Evolutionary conservation across 2,329 filamentous ascomycete species (phyloP).

Genomic region (Fusarium sp.): DNA sequence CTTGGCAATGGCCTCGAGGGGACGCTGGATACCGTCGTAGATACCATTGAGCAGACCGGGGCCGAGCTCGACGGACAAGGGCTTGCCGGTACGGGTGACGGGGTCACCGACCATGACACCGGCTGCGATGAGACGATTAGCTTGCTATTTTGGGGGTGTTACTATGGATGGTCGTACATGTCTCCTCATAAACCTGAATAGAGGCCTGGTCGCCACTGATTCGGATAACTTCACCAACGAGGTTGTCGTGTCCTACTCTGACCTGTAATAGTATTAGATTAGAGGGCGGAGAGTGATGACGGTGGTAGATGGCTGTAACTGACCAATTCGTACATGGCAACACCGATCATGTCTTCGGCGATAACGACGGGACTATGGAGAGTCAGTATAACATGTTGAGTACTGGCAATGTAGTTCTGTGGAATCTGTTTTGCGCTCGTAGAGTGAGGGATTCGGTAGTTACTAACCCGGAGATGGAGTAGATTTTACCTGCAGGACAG

Average conservation of each 20-base stretch:
- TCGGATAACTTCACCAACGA: conserved; percentile 98
- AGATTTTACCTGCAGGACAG: conserved; percentile 67
- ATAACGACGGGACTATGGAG: conserved; percentile 84
- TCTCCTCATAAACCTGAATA: conserved; percentile 99
- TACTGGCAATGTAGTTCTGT: conserved; percentile 10
- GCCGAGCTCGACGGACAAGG: conserved; percentile 95
- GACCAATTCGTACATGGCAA: conserved; percentile 99
- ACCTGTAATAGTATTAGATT: conserved; percentile 66
- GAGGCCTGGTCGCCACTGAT: conserved; percentile 96
- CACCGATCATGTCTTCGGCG: conserved; percentile 98
- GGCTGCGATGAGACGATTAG: conserved; percentile 66
- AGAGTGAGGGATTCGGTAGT: conserved; percentile 8
- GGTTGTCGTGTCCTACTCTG: conserved; percentile 89
- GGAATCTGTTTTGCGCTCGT: conserved; percentile 11
- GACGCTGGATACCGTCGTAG: conserved; percentile 98
- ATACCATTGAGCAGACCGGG: conserved; percentile 98
- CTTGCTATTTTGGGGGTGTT: conserved; percentile 12
- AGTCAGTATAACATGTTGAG: conserved; percentile 50
- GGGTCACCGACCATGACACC: conserved; percentile 97
- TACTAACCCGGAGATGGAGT: conserved; percentile 72
- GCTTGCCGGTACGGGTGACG: conserved; percentile 90
- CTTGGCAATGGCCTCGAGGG: conserved; percentile 85
- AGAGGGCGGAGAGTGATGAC: conserved; percentile 20
- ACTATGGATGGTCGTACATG: conserved; percentile 70
- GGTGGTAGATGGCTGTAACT: conserved; percentile 50